These are phyloP conservation scores for Camellia lanceoleosa DNA, from an alignment of 148 eudicot genomes.

Conservation along the genomic window DNA sequence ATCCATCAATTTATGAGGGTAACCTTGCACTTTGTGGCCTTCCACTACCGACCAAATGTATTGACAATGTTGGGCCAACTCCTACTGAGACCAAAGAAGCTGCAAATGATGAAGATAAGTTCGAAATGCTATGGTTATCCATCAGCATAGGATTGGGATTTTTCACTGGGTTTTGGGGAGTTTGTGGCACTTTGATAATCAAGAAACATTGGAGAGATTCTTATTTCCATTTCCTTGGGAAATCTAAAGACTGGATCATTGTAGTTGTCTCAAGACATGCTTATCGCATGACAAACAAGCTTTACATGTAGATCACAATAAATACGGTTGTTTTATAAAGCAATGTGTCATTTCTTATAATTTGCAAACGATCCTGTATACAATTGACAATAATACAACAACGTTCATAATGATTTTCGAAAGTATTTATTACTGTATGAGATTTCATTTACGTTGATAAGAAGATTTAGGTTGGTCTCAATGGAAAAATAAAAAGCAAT, in stretches of 20 bases:
- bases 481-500: no score
- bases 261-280: background rate
- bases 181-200: constrained; percentile 9
- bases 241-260: background rate
- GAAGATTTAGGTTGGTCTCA: no score
- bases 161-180: constrained; percentile 16
- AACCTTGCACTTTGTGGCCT: constrained; percentile 21
- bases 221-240: background rate
- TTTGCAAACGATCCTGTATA: background rate
- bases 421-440: background rate
- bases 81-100: background rate
- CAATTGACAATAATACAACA: background rate
- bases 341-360: background rate
- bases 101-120: background rate
- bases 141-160: constrained; percentile 14
- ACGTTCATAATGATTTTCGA: background rate
- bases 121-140: constrained; percentile 10
- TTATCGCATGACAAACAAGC: background rate
- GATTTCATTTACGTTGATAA: background rate
- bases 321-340: background rate
- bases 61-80: background rate
- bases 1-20: constrained; percentile 21
- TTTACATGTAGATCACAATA: background rate
- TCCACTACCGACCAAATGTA: constrained; percentile 7
- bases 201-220: constrained; percentile 5